Percentiles rank a stretch among this genome's conserved stretches.
Conservation (phyloP, 2,329 filamentous ascomycete species). For the Talaromyces verruculosus region DNA sequence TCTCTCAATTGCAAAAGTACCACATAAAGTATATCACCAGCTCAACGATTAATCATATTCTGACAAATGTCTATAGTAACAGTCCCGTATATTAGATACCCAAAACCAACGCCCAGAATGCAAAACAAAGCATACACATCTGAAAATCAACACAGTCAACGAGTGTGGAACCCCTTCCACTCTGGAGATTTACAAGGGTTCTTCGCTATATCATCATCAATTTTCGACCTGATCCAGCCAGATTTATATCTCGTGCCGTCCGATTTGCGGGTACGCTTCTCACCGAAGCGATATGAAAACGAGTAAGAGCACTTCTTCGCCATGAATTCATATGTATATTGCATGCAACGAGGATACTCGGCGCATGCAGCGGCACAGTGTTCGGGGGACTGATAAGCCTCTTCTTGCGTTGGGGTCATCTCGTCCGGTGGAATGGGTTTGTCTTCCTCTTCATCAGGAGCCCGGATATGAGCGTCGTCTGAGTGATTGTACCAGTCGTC, state of each 20-base stretch:
- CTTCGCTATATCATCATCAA: conserved; percentile 14
- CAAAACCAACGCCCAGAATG: conserved; percentile 15
- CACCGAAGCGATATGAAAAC: conserved; percentile 21
- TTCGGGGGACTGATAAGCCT: conserved; percentile 46
- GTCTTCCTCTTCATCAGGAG: conserved; percentile 20
- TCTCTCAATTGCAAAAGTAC: not conserved
- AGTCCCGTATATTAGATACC: not conserved
- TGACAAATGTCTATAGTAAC: not conserved
- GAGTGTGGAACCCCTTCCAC: conserved; percentile 18
- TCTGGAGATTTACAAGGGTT: conserved; percentile 10
- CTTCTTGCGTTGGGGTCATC: conserved; percentile 45
- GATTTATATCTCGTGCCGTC: conserved; percentile 19
- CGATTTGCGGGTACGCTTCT: conserved; percentile 8
- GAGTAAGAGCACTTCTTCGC: conserved; percentile 18
- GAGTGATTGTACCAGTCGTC: conserved; percentile 57
- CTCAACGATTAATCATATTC: not conserved
- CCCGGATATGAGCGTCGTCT: conserved; percentile 48
- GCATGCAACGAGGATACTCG: conserved; percentile 34
- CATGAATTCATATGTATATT: conserved; percentile 30
- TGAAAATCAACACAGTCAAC: not conserved
- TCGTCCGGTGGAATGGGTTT: conserved; percentile 39
- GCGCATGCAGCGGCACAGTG: conserved; percentile 55
- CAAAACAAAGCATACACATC: conserved; percentile 4
- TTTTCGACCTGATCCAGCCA: conserved; percentile 19
- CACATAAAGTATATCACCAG: not conserved